These are phyloP conservation scores for Poa pratensis DNA, from an alignment of 176 grass and related monocot genomes.

Conservation along the genomic window DNA sequence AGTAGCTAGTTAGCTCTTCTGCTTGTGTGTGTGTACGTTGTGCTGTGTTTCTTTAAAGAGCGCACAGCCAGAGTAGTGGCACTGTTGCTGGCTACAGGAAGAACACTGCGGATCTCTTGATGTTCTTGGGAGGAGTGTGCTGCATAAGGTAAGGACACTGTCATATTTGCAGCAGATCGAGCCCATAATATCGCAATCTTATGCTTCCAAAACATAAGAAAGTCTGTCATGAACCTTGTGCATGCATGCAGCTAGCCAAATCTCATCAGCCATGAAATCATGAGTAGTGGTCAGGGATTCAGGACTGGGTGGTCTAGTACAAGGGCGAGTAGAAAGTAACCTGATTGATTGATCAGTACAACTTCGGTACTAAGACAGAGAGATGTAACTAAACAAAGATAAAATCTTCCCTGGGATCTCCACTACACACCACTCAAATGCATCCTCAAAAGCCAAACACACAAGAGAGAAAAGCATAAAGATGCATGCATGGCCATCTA, in stretches of 20 bases:
- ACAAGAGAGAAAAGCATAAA: conserved; percentile 74
- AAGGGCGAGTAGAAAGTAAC: conserved; percentile 30
- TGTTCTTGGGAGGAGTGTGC: conserved; percentile 45
- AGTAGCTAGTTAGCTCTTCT: conserved; percentile 8
- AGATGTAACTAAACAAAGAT: conserved; percentile 44
- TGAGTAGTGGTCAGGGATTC: conserved; percentile 26
- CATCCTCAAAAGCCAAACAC: conserved; percentile 51
- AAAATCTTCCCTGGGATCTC: conserved; percentile 61
- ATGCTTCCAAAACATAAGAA: conserved; percentile 55
- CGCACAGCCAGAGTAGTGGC: conserved; percentile 31
- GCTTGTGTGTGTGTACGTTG: conserved; percentile 39
- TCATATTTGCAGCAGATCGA: conserved; percentile 28
- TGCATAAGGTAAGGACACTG: conserved; percentile 12
- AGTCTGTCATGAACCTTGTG: conserved; percentile 51
- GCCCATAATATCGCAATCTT: conserved; percentile 50
- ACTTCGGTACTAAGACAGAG: conserved; percentile 27
- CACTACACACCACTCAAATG: conserved; percentile 48
- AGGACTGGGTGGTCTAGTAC: background rate
- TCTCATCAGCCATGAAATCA: conserved; percentile 39
- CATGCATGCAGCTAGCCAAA: conserved; percentile 44
- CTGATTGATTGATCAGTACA: conserved; percentile 20
- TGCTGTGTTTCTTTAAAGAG: conserved; percentile 51
- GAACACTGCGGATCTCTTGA: conserved; percentile 59
- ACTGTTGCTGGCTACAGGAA: conserved; percentile 49
- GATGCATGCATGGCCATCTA: conserved; percentile 46